Evolutionary conservation across 2,329 filamentous ascomycete species (phyloP).

Genomic region (Pleomassaria siparia): DNA sequence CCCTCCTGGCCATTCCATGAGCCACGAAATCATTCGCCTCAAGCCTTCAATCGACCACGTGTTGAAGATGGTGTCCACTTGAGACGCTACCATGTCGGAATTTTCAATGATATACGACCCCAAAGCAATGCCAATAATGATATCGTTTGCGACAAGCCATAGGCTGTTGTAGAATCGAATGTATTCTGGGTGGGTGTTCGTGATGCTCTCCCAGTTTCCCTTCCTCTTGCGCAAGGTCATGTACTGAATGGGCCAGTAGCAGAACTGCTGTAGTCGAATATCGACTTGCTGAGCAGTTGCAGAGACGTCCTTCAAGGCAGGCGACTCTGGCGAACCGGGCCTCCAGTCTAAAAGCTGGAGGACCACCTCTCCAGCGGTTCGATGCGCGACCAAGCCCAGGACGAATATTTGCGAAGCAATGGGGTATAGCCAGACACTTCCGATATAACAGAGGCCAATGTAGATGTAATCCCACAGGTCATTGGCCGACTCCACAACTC

Average conservation of each 20-base stretch:
- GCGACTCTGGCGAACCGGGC: conserved; percentile 67
- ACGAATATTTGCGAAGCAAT: conserved; percentile 71
- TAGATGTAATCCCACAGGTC: conserved; percentile 77
- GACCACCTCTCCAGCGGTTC: conserved; percentile 77
- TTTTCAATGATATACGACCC: conserved; percentile 98
- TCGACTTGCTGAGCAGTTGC: conserved; percentile 97
- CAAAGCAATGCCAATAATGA: conserved; percentile 95
- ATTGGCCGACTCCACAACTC: conserved; percentile 89
- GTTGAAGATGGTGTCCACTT: conserved; percentile 74
- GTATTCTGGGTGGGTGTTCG: conserved; percentile 93
- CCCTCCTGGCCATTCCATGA: conserved; percentile 94
- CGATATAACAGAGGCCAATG: conserved; percentile 67
- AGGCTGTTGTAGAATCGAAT: conserved; percentile 98
- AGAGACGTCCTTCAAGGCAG: conserved; percentile 91
- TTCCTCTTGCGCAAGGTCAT: conserved; percentile 86
- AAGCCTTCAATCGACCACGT: conserved; percentile 87
- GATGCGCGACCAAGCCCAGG: conserved; percentile 75
- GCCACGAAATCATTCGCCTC: conserved; percentile 86
- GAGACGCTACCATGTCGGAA: conserved; percentile 75
- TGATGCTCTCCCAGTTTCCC: conserved; percentile 92
- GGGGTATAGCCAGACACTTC: conserved; percentile 76
- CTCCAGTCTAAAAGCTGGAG: conserved; percentile 84
- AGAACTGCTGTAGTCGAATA: conserved; percentile 95
- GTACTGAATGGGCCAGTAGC: conserved; percentile 98
- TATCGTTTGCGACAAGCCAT: conserved; percentile 97